phyloP scores from a whole-genome alignment of 768 basidiomycete genomes.

The Mycena albidolilacea region DNA sequence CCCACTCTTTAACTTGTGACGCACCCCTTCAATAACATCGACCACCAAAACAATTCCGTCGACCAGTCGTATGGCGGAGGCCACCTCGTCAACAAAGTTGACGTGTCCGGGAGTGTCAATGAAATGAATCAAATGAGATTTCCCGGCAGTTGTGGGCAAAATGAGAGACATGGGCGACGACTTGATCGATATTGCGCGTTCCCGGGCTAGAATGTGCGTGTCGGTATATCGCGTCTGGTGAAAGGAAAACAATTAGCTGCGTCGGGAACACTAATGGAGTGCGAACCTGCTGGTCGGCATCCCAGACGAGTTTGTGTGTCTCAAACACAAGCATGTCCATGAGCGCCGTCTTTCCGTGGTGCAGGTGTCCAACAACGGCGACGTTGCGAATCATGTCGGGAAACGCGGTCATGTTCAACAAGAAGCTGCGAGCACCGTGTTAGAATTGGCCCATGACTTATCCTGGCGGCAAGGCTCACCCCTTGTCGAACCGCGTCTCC shows the following conservation, averaged over 20 bases:
- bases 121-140: constrained; percentile 93
- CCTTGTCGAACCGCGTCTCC: constrained; percentile 97
- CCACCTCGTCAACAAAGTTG: constrained; percentile 99
- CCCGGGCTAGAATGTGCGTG: constrained; percentile 90
- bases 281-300: constrained; percentile 89
- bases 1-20: constrained; percentile 46
- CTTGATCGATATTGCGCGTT: constrained; percentile 95
- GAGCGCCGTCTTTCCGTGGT: constrained; percentile 97
- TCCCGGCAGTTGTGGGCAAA: constrained; percentile 86
- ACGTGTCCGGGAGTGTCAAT: constrained; percentile 99
- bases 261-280: constrained; percentile 3
- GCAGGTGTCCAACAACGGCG: constrained; percentile 95
- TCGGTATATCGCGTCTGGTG: constrained; percentile 94
- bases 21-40: constrained; percentile 97
- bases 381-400: constrained; percentile 98
- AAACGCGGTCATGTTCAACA: constrained; percentile 91
- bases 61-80: constrained; percentile 85
- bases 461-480: constrained; percentile 64
- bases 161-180: constrained; percentile 97
- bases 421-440: constrained; percentile 70
- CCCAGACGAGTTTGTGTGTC: constrained; percentile 96
- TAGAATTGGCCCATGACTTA: constrained; percentile 22
- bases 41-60: constrained; percentile 96
- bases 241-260: constrained; percentile 30
- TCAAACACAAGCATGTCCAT: constrained; percentile 98